Conservation (phyloP, 371 early-diverging fungal genomes). For the Mucor velutinosus region DNA sequence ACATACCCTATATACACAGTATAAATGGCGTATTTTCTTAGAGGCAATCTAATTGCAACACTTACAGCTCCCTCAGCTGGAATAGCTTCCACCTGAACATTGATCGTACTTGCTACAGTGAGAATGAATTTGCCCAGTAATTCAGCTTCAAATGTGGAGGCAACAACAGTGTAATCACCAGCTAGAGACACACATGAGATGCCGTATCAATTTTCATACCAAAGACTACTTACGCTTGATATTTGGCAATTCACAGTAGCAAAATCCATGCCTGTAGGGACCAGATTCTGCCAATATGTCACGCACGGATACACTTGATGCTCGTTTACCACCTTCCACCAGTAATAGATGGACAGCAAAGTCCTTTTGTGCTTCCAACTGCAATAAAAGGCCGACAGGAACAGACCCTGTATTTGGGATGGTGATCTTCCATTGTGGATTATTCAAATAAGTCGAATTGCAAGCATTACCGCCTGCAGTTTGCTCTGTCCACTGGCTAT, state of each 20-base stretch:
- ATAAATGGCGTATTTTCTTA: background rate
- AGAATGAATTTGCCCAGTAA: constrained; percentile 70
- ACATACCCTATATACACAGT: constrained; percentile 60
- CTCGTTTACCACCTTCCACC: constrained; percentile 72
- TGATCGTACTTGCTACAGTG: constrained; percentile 56
- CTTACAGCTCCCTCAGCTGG: constrained; percentile 83
- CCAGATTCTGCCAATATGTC: constrained; percentile 73
- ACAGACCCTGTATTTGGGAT: constrained; percentile 37
- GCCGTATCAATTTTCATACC: background rate
- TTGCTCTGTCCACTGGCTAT: constrained; percentile 73
- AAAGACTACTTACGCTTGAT: constrained; percentile 46
- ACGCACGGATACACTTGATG: constrained; percentile 68
- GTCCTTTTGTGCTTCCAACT: constrained; percentile 70
- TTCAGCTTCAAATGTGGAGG: constrained; percentile 79
- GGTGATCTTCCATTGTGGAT: constrained; percentile 77
- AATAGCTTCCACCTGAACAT: constrained; percentile 56
- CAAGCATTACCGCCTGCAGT: constrained; percentile 83
- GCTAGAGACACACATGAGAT: constrained; percentile 37
- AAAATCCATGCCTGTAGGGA: constrained; percentile 72
- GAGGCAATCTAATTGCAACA: background rate
- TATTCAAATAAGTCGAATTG: constrained; percentile 70
- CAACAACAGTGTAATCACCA: constrained; percentile 76
- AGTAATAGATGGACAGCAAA: constrained; percentile 73
- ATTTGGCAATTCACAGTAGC: constrained; percentile 65
- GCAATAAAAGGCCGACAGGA: constrained; percentile 43